Base-by-base conservation (phyloP, 768 basidiomycete species). In the Suillus plorans region DNA sequence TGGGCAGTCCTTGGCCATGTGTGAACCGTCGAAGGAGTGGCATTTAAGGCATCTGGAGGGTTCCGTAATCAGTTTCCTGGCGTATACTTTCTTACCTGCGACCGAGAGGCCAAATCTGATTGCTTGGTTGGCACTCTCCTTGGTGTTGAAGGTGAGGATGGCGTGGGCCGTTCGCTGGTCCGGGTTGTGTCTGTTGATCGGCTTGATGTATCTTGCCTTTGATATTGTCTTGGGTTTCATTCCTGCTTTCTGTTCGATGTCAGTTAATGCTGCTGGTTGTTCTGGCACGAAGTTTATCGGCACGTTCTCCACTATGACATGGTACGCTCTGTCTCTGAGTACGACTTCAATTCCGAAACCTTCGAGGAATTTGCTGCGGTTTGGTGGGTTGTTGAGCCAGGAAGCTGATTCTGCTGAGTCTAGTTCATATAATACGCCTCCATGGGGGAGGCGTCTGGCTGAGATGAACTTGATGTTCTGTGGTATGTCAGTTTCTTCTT, bases 201-300 rank as follows among this genome's bases (percentile, higher is more conserved):
- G 67, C 45, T 78, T 78, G 34, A 78, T 73, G 69, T 66, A 80
- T 18, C 65, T 62, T 0, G 69, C 71, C 5, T 36, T 28, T 0
- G 25, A 44, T 3, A 78, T 69, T 5, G 53, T 25, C 0, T 62
- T 61, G 0, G 36, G 2, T 9, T 31, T 25, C 1, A 74, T 25
- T n/a, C 53, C 62, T 20, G 64, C 73, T n/a, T 65, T 64, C 4
- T 58, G 22, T 41, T 77, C 72, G 0, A 75, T 49, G 5, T 16
- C 25, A 0, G 49, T n/a, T 5, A 69, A 39, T 0, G 31, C 57
- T 0, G 34, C 50, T 12, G 47, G 16, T 50, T 16, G 18, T 39
- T 50, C 13, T 0, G 69, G 67, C 47, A 69, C 55, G 55, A 72
- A 70, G 0, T 58, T 31, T 1, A 69, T 59, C 1, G 75, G 72